A percentile compares a stretch with the other conserved stretches of the same genome.
Conservation (phyloP, 2,329 filamentous ascomycete genomes). For the Xylaria arbuscula region DNA sequence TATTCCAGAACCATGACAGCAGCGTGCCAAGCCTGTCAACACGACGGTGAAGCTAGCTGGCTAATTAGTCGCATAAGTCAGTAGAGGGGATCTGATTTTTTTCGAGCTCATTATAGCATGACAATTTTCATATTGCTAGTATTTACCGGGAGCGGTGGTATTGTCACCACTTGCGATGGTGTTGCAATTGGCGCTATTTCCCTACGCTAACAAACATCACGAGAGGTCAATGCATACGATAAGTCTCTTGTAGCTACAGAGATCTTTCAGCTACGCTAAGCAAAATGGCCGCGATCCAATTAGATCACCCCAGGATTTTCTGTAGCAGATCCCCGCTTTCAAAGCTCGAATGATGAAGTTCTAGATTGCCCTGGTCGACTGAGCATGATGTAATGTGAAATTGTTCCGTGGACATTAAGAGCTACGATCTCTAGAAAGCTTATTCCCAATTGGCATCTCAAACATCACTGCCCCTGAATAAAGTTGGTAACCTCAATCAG, state of each 20-base stretch:
- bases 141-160: neutral
- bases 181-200: conserved; percentile 9
- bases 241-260: neutral
- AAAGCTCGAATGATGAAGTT: neutral
- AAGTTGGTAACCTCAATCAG: conserved; percentile 1
- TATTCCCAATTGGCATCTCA: neutral
- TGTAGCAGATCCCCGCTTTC: neutral
- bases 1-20: conserved; percentile 26
- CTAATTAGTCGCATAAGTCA: conserved; percentile 22
- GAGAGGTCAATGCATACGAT: conserved; percentile 22
- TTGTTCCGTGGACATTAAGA: neutral
- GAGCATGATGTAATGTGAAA: neutral
- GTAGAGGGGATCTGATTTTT: neutral
- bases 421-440: neutral
- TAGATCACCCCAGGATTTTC: conserved; percentile 18
- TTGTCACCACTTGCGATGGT: neutral
- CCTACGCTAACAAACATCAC: conserved; percentile 3
- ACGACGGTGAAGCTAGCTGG: conserved; percentile 12
- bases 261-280: conserved; percentile 16
- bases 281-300: conserved; percentile 8
- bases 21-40: conserved; percentile 29
- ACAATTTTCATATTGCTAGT: neutral
- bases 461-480: neutral
- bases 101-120: neutral
- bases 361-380: neutral